Percentiles rank a stretch among this genome's conserved stretches.
Conservation (phyloP, 106 monocot species). For the Dendrobium officinale region DNA sequence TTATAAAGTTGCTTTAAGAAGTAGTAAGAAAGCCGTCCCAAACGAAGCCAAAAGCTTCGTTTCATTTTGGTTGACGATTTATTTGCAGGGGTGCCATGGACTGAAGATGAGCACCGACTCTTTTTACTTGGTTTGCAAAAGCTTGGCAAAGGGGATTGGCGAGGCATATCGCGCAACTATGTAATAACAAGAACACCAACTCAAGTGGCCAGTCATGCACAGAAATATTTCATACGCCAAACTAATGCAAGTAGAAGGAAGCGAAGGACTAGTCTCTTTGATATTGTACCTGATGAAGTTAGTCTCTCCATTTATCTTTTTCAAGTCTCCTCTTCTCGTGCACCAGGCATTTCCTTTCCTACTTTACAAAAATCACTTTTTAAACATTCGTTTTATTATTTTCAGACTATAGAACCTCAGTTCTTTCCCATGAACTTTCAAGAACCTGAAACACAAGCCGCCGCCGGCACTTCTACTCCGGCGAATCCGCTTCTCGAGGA, state of each 20-base stretch:
- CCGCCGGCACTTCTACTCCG: neutral
- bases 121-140: slow-evolving; percentile 43
- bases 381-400: neutral
- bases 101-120: slow-evolving; percentile 48
- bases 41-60: no score
- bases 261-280: slow-evolving; percentile 44
- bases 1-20: no score
- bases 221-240: slow-evolving; percentile 51
- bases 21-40: no score
- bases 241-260: slow-evolving; percentile 31
- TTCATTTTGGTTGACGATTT: no score
- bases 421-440: slow-evolving; percentile 5
- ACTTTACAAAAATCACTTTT: neutral
- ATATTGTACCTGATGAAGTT: slow-evolving; percentile 39
- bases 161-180: slow-evolving; percentile 48
- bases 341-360: neutral
- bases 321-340: neutral
- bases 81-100: slow-evolving; percentile 42
- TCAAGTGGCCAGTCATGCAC: slow-evolving; percentile 55
- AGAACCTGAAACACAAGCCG: slow-evolving; percentile 13
- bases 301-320: slow-evolving; percentile 1
- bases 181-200: slow-evolving; percentile 44
- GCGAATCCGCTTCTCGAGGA: slow-evolving; percentile 20
- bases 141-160: slow-evolving; percentile 56
- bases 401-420: slow-evolving; percentile 24